A percentile compares a stretch with the other conserved stretches of the same genome.
Evolutionary conservation across 345 rosid genomes (phyloP).

Genomic region (Heritiera littoralis): DNA sequence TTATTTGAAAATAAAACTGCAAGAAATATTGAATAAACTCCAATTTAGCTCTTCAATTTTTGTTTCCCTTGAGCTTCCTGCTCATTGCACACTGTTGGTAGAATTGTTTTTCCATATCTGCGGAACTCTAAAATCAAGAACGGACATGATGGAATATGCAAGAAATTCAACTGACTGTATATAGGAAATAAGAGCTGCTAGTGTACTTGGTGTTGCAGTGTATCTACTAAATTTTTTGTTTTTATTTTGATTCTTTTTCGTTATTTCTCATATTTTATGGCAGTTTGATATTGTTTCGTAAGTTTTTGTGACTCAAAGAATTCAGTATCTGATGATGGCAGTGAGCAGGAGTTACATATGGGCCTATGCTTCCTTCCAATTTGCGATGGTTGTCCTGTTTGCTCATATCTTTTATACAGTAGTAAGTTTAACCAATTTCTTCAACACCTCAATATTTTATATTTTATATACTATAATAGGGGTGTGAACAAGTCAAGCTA

Average conservation of each 20-base stretch:
- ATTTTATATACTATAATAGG: too few relatives aligned
- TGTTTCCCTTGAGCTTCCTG: conserved; percentile 9
- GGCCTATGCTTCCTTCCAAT: conserved; percentile 65
- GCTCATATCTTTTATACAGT: conserved; percentile 60
- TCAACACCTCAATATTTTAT: not conserved
- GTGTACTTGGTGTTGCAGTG: too few relatives aligned
- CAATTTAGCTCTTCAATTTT: not conserved
- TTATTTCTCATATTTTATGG: conserved; percentile 11
- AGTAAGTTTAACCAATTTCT: conserved; percentile 33
- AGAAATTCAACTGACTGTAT: not conserved
- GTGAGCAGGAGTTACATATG: conserved; percentile 63
- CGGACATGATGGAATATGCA: not conserved
- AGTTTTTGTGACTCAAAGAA: conserved; percentile 17
- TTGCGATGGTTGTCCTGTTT: conserved; percentile 57
- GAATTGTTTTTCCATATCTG: not conserved
- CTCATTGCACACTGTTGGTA: not conserved
- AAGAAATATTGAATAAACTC: not conserved
- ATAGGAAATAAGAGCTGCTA: not conserved
- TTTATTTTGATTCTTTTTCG: too few relatives aligned
- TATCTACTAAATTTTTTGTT: too few relatives aligned
- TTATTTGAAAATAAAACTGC: not conserved
- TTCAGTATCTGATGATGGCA: conserved; percentile 33
- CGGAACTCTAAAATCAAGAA: not conserved
- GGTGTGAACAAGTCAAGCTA: too few relatives aligned
- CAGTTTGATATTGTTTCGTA: conserved; percentile 19